Evolutionary conservation across 2,329 filamentous ascomycete species (phyloP), one percentile per base, ranked within the genome.

Genomic region (Colletotrichum sp.): DNA sequence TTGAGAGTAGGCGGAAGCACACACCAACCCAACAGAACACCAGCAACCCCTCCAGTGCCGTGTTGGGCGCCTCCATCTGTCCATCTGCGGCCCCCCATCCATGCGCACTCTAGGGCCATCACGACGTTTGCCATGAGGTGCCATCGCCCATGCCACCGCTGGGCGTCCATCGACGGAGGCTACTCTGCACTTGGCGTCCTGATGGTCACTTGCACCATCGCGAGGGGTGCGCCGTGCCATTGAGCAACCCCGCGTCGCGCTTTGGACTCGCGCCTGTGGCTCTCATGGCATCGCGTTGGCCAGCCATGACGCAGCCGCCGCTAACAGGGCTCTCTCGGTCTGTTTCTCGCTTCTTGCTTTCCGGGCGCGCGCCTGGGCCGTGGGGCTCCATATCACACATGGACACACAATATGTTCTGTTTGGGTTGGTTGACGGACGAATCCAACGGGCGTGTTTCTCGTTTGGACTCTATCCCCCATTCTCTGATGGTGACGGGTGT

Each of bases 301-400:
- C 56, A 34, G 56, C 38, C 62, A 75, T 75, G 70, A 75, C 70
- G 73, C 73, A 75, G 73, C 70, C 64, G 73, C 70, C 70, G 61
- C 70, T 73, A 68, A 56, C 64, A 73, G 34, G 69, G 56, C 36
- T 43, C 64, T 66, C 24, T 43, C 56, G 34, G 55, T 62, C 34
- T 70, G 56, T 43, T 70, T 67, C 12, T 56, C 30, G 28, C 16
- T 24, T 52, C 43, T 21, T 32, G 58, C 67, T 43, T 21, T 26
- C 36, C 36, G 34, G 18, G 48, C 36, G 67, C 64, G 73, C 62
- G 68, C 28, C 62, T 75, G 73, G 70, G 12, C 55, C 56, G 16
- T 21, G n/a, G 30, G 28, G 43, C 43, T 52, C 52, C 48, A 66
- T 66, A 66, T 61, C 60, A 67, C 65, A 52, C 43, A 52, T 52